Percentiles rank a stretch among this genome's conserved stretches.
Evolutionary conservation across 257 asterid genomes (phyloP).

Genomic region (Jaltomata sinuosa): DNA sequence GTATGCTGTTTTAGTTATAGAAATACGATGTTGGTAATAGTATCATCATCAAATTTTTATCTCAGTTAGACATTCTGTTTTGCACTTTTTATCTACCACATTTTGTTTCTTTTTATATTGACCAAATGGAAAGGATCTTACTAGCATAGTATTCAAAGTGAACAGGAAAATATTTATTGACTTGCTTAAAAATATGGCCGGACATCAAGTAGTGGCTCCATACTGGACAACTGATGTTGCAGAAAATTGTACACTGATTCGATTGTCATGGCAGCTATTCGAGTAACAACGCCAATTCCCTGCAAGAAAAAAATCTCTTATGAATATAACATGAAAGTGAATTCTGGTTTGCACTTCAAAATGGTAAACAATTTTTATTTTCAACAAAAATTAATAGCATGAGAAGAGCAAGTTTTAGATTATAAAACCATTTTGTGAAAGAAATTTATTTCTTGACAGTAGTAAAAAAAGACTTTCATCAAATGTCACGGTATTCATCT

Average conservation of each 20-base stretch:
- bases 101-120: not conserved
- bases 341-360: not conserved
- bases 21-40: not conserved
- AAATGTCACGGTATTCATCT: not conserved
- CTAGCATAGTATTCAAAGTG: not conserved
- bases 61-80: not conserved
- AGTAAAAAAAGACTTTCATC: not conserved
- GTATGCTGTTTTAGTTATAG: not conserved
- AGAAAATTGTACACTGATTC: constrained; percentile 76
- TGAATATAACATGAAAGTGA: not conserved
- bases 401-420: not conserved
- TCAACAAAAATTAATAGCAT: not conserved
- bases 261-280: constrained; percentile 75
- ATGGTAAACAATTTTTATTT: not conserved
- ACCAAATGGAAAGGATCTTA: not conserved
- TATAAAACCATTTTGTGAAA: not conserved
- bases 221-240: constrained; percentile 45
- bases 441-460: not conserved
- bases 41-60: not conserved
- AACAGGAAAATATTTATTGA: not conserved
- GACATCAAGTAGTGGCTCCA: constrained; percentile 68
- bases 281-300: constrained; percentile 61
- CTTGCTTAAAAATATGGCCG: constrained; percentile 37
- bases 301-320: constrained; percentile 7
- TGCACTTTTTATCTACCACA: not conserved